Percentiles rank a stretch among this genome's conserved stretches.
Conservation (phyloP, 1,284 basidiomycete species). For the Ganoderma leucocontextum region DNA sequence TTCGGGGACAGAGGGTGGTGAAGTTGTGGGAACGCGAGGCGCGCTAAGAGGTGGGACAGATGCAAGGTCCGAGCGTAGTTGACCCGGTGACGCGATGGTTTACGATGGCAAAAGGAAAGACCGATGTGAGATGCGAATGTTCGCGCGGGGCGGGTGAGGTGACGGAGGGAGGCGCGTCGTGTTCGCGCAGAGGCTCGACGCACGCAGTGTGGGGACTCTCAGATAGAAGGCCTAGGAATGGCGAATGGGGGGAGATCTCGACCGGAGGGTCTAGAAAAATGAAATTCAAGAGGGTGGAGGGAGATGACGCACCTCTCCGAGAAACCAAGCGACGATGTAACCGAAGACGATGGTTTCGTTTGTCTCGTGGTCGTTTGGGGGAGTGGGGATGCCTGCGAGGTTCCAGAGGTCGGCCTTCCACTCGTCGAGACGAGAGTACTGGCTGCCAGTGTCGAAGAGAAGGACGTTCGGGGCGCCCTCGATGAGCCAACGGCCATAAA, state of each 20-base stretch:
- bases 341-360: conserved; percentile 99
- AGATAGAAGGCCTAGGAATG: background rate
- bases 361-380: conserved; percentile 95
- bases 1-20: conserved; percentile 9
- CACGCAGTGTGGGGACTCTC: background rate
- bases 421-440: conserved; percentile 91
- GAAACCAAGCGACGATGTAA: conserved; percentile 99
- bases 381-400: conserved; percentile 95
- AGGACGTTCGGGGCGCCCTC: conserved; percentile 95
- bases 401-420: conserved; percentile 99
- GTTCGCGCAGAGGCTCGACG: background rate
- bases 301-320: conserved; percentile 82
- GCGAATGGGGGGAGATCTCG: background rate
- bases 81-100: background rate
- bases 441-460: conserved; percentile 93
- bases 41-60: conserved; percentile 1
- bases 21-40: conserved; percentile 9
- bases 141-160: background rate
- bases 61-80: conserved; percentile 16
- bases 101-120: background rate
- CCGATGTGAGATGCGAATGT: background rate
- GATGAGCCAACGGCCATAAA: conserved; percentile 98
- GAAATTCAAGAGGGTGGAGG: conserved; percentile 15
- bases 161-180: background rate
- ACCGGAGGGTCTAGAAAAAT: conserved; percentile 12